Percentiles rank a stretch among this genome's conserved stretches.
Evolutionary conservation across 495 filamentous ascomycete genomes (phyloP).

Genomic region (Penicillium atrosanguineum): DNA sequence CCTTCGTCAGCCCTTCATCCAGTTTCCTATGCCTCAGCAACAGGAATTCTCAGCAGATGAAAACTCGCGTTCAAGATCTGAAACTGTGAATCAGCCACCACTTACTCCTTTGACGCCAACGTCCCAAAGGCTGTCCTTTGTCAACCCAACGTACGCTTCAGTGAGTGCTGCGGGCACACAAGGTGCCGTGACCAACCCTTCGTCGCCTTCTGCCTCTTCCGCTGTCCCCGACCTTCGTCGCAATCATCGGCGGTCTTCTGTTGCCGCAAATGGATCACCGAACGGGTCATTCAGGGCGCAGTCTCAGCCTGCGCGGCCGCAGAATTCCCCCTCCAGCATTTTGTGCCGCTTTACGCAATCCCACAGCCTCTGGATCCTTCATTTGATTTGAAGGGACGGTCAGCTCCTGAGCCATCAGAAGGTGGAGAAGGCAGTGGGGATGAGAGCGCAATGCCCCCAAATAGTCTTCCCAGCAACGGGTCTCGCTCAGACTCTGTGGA

Average conservation of each 20-base stretch:
- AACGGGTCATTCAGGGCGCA: conserved; percentile 57
- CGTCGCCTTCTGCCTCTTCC: conserved; percentile 57
- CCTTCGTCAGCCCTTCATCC: conserved; percentile 46
- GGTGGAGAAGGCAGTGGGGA: conserved; percentile 39
- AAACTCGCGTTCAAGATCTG: conserved; percentile 39
- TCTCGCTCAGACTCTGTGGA: conserved; percentile 43
- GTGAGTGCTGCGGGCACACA: conserved; percentile 42
- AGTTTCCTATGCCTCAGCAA: conserved; percentile 43
- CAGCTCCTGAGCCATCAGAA: conserved; percentile 34
- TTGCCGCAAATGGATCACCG: conserved; percentile 47
- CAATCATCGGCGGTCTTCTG: conserved; percentile 54
- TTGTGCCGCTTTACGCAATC: conserved; percentile 39
- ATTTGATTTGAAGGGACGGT: conserved; percentile 32
- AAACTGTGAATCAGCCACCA: conserved; percentile 47
- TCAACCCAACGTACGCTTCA: conserved; percentile 48
- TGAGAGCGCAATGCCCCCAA: conserved; percentile 41
- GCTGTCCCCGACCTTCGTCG: conserved; percentile 56
- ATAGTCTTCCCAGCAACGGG: conserved; percentile 36
- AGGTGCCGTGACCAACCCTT: conserved; percentile 57
- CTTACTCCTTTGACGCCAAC: conserved; percentile 28
- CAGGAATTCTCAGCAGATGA: conserved; percentile 40
- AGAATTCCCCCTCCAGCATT: conserved; percentile 44
- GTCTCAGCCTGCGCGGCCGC: conserved; percentile 60
- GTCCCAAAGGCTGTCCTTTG: conserved; percentile 45
- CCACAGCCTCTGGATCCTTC: conserved; percentile 35